Percentiles rank a stretch among this genome's conserved stretches.
Evolutionary conservation across 805 yeast genomes (phyloP).

Genomic region (Candida chauliodis): DNA sequence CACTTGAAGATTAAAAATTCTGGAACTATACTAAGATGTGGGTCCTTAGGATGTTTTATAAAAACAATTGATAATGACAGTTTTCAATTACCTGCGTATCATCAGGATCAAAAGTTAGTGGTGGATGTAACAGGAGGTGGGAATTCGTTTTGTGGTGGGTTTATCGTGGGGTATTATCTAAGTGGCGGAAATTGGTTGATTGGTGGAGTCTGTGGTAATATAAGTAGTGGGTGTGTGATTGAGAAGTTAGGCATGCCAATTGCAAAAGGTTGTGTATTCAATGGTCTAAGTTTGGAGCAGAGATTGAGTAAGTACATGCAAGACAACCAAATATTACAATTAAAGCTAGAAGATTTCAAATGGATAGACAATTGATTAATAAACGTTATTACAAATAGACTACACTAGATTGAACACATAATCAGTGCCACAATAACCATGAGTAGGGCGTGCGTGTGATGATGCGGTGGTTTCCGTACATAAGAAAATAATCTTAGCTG

Average conservation of each 20-base stretch:
- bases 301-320: constrained; percentile 42
- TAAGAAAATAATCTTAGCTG: no score
- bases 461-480: no score
- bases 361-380: background rate
- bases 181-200: constrained; percentile 44
- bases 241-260: constrained; percentile 77
- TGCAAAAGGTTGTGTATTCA: constrained; percentile 50
- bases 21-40: constrained; percentile 71
- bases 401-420: no score
- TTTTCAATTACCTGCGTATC: constrained; percentile 73
- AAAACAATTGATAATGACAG: constrained; percentile 20
- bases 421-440: no score
- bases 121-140: constrained; percentile 47
- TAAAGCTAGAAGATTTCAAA: background rate
- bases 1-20: constrained; percentile 38
- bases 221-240: constrained; percentile 78
- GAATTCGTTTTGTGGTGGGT: constrained; percentile 41
- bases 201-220: constrained; percentile 64
- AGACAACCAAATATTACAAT: constrained; percentile 13
- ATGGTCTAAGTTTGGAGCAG: constrained; percentile 45
- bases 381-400: no score
- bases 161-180: constrained; percentile 53
- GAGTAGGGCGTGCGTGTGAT: no score
- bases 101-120: constrained; percentile 36
- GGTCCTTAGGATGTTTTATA: constrained; percentile 63